Evolutionary conservation across 805 yeast genomes (phyloP).

Genomic region (Dipodascus geniculatus): DNA sequence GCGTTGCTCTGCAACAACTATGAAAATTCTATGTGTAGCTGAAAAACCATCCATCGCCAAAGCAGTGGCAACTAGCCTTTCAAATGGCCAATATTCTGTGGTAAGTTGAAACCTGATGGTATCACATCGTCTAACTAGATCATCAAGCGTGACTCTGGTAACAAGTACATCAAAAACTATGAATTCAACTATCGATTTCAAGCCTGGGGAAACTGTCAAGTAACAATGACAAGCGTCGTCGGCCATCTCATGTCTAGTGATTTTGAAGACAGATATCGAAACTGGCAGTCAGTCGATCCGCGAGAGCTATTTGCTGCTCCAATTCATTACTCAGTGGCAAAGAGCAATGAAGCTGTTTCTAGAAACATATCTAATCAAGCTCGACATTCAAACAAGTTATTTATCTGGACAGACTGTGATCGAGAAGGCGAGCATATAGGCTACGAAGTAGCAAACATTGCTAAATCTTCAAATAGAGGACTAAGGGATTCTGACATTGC

Average conservation of each 20-base stretch:
- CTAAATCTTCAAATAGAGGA: constrained; percentile 37
- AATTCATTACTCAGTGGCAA: constrained; percentile 30
- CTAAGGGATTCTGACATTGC: constrained; percentile 40
- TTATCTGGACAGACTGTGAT: constrained; percentile 99
- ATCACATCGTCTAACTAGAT: too few species aligned
- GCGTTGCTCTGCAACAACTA: constrained; percentile 18
- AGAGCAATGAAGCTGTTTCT: constrained; percentile 38
- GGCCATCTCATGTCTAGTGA: constrained; percentile 70
- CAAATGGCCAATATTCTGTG: constrained; percentile 51
- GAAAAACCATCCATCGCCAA: constrained; percentile 94
- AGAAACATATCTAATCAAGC: constrained; percentile 61
- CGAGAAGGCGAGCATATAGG: constrained; percentile 94
- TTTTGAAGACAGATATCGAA: constrained; percentile 46
- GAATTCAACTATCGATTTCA: constrained; percentile 63
- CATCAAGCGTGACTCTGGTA: constrained; percentile 31
- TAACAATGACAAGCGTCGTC: constrained; percentile 84
- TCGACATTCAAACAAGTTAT: constrained; percentile 43
- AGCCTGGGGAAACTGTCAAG: constrained; percentile 51
- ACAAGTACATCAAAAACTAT: constrained; percentile 65
- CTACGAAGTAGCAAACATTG: constrained; percentile 65
- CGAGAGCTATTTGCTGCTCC: constrained; percentile 65
- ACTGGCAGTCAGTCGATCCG: constrained; percentile 49
- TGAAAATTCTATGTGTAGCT: constrained; percentile 87
- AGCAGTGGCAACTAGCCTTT: constrained; percentile 60
- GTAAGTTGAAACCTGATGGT: too few species aligned